Conservation (phyloP, 192 early-diverging fungal species). For the Entophlyctis helioformis region DNA sequence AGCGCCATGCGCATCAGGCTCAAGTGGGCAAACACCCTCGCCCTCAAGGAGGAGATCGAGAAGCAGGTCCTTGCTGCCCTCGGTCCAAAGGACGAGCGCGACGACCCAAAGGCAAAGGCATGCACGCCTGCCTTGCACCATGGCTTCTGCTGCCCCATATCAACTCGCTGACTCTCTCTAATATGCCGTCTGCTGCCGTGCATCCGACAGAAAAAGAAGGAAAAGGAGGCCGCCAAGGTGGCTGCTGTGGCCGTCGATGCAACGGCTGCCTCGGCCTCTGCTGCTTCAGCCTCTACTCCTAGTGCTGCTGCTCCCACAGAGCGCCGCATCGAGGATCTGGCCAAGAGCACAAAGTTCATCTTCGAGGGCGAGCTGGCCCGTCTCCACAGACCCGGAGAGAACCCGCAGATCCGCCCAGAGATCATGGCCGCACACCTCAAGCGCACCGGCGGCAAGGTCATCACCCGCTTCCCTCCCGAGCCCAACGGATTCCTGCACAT, state of each 20-base stretch:
- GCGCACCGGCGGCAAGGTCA: slow-evolving; percentile 77
- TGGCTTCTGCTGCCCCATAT: too few relatives aligned
- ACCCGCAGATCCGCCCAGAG: slow-evolving; percentile 86
- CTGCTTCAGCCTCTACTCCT: too few relatives aligned
- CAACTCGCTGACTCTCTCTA: too few relatives aligned
- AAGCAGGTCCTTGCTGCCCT: slow-evolving; percentile 69
- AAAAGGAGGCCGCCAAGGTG: slow-evolving; percentile 39
- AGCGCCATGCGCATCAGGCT: slow-evolving; percentile 60
- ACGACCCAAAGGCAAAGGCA: slow-evolving; percentile 47
- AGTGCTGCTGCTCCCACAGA: slow-evolving; percentile 7
- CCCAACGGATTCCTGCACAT: slow-evolving; percentile 99
- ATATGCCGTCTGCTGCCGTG: too few relatives aligned
- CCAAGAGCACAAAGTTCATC: slow-evolving; percentile 46
- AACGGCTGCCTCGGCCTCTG: slow-evolving; percentile 15
- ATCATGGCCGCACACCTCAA: slow-evolving; percentile 84
- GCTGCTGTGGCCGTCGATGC: slow-evolving; percentile 18
- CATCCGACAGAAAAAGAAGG: slow-evolving; percentile 29
- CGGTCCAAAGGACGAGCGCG: slow-evolving; percentile 98
- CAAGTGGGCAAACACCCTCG: slow-evolving; percentile 81
- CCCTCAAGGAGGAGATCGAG: slow-evolving; percentile 82
- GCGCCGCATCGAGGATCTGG: slow-evolving; percentile 32
- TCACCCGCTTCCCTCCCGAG: slow-evolving; percentile 99
- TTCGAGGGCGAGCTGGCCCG: slow-evolving; percentile 85
- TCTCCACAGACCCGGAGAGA: slow-evolving; percentile 91
- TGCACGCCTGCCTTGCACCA: background rate